Conservation (phyloP, 495 filamentous ascomycete species). For the Neurospora sp. region DNA sequence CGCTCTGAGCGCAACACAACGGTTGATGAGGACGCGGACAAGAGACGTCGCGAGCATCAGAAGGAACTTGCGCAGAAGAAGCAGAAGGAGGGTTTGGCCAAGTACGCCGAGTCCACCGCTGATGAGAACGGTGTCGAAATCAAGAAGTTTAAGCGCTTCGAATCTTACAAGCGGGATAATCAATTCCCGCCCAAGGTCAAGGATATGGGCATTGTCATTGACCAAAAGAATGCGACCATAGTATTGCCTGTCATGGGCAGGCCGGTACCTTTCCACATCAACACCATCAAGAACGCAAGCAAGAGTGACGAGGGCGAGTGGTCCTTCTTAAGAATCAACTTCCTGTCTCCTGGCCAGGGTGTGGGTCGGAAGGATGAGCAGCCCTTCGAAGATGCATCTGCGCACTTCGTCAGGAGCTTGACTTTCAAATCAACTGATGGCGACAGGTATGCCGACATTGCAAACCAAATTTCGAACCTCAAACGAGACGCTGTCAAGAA, state of each 20-base stretch:
- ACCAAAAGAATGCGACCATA: constrained; percentile 79
- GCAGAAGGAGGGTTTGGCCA: constrained; percentile 73
- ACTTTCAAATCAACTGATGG: constrained; percentile 88
- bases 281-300: constrained; percentile 96
- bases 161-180: constrained; percentile 97
- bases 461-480: constrained; percentile 82
- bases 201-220: constrained; percentile 80
- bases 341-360: constrained; percentile 93
- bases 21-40: constrained; percentile 82
- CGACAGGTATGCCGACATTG: constrained; percentile 77
- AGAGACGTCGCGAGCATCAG: constrained; percentile 80
- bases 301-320: constrained; percentile 92
- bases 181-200: constrained; percentile 76
- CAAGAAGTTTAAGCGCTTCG: constrained; percentile 97
- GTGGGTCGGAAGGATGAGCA: constrained; percentile 97
- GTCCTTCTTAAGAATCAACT: constrained; percentile 91
- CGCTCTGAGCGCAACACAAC: constrained; percentile 82
- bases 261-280: constrained; percentile 97
- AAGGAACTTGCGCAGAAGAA: constrained; percentile 82
- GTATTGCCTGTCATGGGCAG: constrained; percentile 95
- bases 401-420: constrained; percentile 90
- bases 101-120: constrained; percentile 70
- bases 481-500: constrained; percentile 81
- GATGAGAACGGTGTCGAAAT: constrained; percentile 82
- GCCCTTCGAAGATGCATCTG: constrained; percentile 91